Base-by-base conservation (phyloP, 306 rosid genomes). In the Crotalaria pallida region DNA sequence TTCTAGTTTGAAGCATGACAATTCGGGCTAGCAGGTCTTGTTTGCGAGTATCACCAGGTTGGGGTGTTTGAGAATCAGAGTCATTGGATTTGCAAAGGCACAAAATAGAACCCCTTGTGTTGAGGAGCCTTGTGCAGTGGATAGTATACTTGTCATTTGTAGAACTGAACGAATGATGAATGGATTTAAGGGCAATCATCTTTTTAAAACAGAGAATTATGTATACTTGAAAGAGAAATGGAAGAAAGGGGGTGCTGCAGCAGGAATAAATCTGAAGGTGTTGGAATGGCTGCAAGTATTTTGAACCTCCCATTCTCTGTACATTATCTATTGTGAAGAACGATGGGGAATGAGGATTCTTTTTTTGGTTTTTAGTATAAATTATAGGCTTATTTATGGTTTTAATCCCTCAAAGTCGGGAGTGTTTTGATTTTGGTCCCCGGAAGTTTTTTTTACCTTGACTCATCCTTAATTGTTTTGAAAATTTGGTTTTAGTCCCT, bases 1-100 rank as follows among this genome's bases (percentile, higher is more conserved):
- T 94, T 49, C 87, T 84, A 6, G 99, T 67, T 73, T 94, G 92
- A 58, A 91, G 88, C 89, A 80, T 85, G 0, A 89, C 96, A 1
- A 91, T 91, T 75, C 84, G 84, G 6, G 92, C 99, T 0, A 94
- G 84, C 4, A 88, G 41, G 7, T 84, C 96, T 77, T 84, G 91
- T 77, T 81, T 84, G 1, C 57, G 82, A 58, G 88, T 40, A 50
- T 88, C 91, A 29, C 91, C 73, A 0, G 83, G 91, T 1, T 76
- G 43, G 58, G 88, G 51, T 65, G 82, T 60, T n/a, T 70, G 69
- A 0, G 84, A 76, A 23, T 79, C 80, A 0, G 91, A 84, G 33
- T 76, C 86, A 60, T 17, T 71, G 76, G 91, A 77, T 77, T 84
- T 85, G 84, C 86, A 51, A 64, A 77, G 76, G 76, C 89, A 67